Evolutionary conservation across 2,329 filamentous ascomycete genomes (phyloP).

Genomic region (Leptosphaerulina australis): DNA sequence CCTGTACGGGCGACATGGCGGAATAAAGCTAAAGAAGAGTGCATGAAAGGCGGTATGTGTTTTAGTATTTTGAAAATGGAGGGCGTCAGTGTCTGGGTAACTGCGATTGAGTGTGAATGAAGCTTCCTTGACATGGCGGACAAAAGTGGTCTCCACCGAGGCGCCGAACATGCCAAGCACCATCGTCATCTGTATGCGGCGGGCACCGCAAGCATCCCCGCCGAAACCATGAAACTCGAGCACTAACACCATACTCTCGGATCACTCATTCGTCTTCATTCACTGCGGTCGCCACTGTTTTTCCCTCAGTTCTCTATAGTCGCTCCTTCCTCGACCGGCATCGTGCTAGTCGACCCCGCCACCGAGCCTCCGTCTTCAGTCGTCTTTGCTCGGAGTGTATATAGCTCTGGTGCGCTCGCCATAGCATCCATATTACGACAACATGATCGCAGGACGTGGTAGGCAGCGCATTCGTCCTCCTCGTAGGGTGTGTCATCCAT

Average conservation of each 20-base stretch:
- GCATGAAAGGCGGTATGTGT: conserved; percentile 38
- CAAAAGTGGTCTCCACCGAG: conserved; percentile 18
- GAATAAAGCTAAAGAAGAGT: conserved; percentile 29
- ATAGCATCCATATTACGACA: conserved; percentile 15
- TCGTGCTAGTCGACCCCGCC: conserved; percentile 1
- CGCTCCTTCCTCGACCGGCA: conserved; percentile 4
- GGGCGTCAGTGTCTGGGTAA: too few relatives aligned
- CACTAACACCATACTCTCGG: conserved; percentile 7
- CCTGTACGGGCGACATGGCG: conserved; percentile 30
- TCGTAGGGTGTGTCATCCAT: conserved; percentile 65
- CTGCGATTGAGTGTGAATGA: not conserved
- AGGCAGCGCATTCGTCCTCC: conserved; percentile 70
- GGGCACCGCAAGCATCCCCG: conserved; percentile 15
- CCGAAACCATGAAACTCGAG: conserved; percentile 2
- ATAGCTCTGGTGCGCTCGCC: not conserved
- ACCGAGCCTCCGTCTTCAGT: not conserved
- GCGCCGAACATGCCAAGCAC: conserved; percentile 11
- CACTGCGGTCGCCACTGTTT: not conserved
- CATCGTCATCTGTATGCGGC: conserved; percentile 30
- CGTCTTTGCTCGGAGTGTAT: not conserved
- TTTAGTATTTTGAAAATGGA: too few relatives aligned
- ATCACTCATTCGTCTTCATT: not conserved
- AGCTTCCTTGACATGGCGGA: conserved; percentile 7
- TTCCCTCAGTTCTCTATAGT: not conserved
- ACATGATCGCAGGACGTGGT: conserved; percentile 61